phyloP scores from a whole-genome alignment of 139 green algal species.

The Coelastrella sp. region DNA sequence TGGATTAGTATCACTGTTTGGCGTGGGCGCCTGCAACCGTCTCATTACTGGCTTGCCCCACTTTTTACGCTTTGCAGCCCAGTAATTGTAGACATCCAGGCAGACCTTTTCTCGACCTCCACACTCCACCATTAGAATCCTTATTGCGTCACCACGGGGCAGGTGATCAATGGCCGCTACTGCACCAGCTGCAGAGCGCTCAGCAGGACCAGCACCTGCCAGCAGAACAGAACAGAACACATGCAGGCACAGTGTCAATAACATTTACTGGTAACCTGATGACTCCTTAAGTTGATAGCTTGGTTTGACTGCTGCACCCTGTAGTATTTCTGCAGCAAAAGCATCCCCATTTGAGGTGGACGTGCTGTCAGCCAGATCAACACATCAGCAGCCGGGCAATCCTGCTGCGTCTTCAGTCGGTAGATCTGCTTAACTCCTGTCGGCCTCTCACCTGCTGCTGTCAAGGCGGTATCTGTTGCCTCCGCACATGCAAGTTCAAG shows the following conservation, averaged over 20 bases:
- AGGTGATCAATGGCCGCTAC: slow-evolving; percentile 81
- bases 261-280: no score
- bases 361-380: no score
- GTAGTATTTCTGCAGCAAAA: no score
- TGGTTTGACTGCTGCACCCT: no score
- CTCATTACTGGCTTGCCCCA: slow-evolving; percentile 88
- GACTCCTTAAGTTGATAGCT: no score
- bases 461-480: slow-evolving; percentile 68
- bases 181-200: slow-evolving; percentile 53
- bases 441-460: slow-evolving; percentile 31
- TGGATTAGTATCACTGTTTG: slow-evolving; percentile 89
- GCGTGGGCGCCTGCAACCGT: slow-evolving; percentile 84
- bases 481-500: slow-evolving; percentile 88
- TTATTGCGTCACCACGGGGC: slow-evolving; percentile 71
- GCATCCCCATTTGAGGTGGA: no score
- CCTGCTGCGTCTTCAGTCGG: background rate
- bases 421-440: no score
- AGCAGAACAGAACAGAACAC: background rate
- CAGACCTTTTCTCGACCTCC: slow-evolving; percentile 44
- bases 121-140: slow-evolving; percentile 60
- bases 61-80: slow-evolving; percentile 84
- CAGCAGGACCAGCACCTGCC: slow-evolving; percentile 3
- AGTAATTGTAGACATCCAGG: slow-evolving; percentile 92
- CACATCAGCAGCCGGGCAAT: background rate
- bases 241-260: background rate